Conservation (phyloP, 495 filamentous ascomycete species). For the Talaromyces thailandensis region DNA sequence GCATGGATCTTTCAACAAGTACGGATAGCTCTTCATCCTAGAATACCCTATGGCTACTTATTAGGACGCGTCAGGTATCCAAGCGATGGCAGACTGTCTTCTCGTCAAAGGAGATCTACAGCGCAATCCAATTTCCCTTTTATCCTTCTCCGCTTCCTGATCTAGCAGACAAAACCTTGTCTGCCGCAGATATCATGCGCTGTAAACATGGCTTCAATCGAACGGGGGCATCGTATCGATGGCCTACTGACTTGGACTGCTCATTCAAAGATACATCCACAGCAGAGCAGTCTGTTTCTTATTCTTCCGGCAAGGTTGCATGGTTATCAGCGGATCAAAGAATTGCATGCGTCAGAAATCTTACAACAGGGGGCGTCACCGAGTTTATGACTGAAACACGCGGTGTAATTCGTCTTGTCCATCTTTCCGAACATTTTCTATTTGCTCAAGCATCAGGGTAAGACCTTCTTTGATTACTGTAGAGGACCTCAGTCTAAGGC, state of each 20-base stretch:
- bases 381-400: conserved; percentile 1
- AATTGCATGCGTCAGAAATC: neutral
- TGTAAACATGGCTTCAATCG: neutral
- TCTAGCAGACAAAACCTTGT: neutral
- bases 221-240: neutral
- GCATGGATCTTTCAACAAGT: conserved; percentile 20
- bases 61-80: conserved; percentile 15
- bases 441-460: conserved; percentile 1
- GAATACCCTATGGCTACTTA: too few relatives aligned
- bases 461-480: neutral
- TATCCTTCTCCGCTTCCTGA: conserved; percentile 7
- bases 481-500: neutral
- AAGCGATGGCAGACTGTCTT: conserved; percentile 22
- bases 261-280: neutral
- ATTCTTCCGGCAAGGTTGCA: conserved; percentile 3
- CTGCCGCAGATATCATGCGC: neutral
- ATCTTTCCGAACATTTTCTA: conserved; percentile 1
- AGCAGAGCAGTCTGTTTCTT: neutral
- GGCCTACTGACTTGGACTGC: neutral
- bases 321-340: neutral
- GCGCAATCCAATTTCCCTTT: conserved; percentile 8
- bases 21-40: too few relatives aligned
- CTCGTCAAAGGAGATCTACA: conserved; percentile 14
- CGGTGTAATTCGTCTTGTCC: neutral
- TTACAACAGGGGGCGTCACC: neutral